phyloP scores from a whole-genome alignment of 306 rosid species.

The Cucurbita pepo region DNA sequence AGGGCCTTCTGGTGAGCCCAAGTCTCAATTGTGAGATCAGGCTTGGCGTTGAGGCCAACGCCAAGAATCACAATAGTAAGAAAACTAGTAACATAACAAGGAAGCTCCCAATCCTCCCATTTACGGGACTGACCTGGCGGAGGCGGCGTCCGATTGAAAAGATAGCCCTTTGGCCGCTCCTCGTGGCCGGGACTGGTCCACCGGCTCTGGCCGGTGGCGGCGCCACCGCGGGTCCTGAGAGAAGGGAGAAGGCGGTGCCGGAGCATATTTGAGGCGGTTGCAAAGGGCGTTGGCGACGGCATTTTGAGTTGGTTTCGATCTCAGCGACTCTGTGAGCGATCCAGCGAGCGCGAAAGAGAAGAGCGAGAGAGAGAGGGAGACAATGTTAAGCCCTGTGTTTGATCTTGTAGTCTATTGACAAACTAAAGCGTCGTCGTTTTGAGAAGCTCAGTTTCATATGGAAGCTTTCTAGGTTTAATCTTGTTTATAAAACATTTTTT shows the following conservation, averaged over 20 bases:
- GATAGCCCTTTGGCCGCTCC: conserved; percentile 66
- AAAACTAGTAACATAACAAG: conserved; percentile 94
- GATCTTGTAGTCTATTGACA: background rate
- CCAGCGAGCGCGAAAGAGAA: background rate
- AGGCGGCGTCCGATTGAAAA: conserved; percentile 60
- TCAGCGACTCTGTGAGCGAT: background rate
- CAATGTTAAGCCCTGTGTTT: background rate
- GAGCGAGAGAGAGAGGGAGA: background rate
- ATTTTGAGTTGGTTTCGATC: background rate
- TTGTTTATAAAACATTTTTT: too few species aligned
- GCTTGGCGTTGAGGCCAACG: conserved; percentile 97
- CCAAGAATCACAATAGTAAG: conserved; percentile 95
- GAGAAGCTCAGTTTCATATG: too few species aligned
- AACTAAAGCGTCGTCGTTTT: background rate
- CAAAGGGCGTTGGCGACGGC: conserved; percentile 34
- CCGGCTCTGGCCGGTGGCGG: conserved; percentile 45
- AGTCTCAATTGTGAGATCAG: conserved; percentile 91
- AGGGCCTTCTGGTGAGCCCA: conserved; percentile 99
- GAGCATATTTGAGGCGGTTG: conserved; percentile 47
- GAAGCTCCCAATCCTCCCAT: conserved; percentile 99
- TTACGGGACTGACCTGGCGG: conserved; percentile 71
- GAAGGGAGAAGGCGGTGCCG: conserved; percentile 54
- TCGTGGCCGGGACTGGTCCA: conserved; percentile 85
- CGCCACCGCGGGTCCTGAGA: conserved; percentile 62
- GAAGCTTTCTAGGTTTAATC: background rate